Evolutionary conservation across 768 basidiomycete species (phyloP).

Genomic region (Boletus sensibilis): DNA sequence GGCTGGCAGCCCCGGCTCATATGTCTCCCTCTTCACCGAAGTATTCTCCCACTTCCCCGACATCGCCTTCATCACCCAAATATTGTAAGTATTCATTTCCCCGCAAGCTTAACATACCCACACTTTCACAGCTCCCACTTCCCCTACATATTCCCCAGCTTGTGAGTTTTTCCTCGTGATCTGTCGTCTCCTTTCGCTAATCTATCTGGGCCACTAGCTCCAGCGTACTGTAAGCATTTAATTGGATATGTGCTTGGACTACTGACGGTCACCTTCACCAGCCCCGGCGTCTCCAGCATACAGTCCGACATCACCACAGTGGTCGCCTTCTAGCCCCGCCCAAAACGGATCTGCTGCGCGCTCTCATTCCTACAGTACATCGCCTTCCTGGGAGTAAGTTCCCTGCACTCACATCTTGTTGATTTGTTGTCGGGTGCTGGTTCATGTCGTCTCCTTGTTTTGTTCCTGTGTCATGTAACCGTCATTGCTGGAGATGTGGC

Average conservation of each 20-base stretch:
- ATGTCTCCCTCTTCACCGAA: conserved; percentile 89
- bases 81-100: conserved; percentile 59
- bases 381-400: conserved; percentile 52
- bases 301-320: conserved; percentile 80
- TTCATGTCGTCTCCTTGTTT: conserved; percentile 5
- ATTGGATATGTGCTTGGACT: not conserved
- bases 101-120: conserved; percentile 4
- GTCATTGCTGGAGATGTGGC: conserved; percentile 7
- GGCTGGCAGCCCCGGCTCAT: conserved; percentile 62
- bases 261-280: conserved; percentile 31
- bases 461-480: conserved; percentile 3
- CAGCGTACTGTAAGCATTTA: conserved; percentile 67
- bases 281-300: conserved; percentile 85
- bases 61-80: conserved; percentile 89
- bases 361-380: conserved; percentile 44
- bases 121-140: conserved; percentile 65
- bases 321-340: conserved; percentile 81
- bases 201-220: conserved; percentile 44
- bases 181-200: conserved; percentile 2
- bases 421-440: conserved; percentile 14
- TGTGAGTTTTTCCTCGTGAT: conserved; percentile 50
- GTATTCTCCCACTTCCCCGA: conserved; percentile 92
- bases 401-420: conserved; percentile 4
- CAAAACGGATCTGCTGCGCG: conserved; percentile 46
- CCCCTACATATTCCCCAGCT: conserved; percentile 84